Conservation (phyloP, 1,284 basidiomycete genomes). For the Cutaneotrichosporon mucoides region DNA sequence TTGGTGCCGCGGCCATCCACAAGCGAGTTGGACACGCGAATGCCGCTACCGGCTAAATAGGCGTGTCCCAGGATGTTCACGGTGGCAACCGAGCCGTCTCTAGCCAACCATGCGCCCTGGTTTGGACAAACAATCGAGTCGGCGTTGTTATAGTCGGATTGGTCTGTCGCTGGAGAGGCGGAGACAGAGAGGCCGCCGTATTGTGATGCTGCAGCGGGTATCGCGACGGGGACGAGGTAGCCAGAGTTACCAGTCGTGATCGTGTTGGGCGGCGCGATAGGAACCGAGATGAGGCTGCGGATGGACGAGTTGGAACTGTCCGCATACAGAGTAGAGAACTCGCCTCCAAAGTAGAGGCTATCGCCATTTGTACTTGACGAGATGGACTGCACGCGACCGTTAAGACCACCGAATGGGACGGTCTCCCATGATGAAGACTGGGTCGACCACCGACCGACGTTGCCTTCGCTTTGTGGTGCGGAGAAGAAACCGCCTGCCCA, state of each 20-base stretch:
- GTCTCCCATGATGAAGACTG: slow-evolving; percentile 59
- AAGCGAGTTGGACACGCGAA: slow-evolving; percentile 89
- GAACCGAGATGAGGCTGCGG: slow-evolving; percentile 55
- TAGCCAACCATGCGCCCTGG: slow-evolving; percentile 71
- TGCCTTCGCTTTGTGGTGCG: slow-evolving; percentile 51
- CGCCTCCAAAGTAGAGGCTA: slow-evolving; percentile 81
- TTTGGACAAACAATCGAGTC: slow-evolving; percentile 76
- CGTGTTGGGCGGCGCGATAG: slow-evolving; percentile 46
- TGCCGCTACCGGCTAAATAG: slow-evolving; percentile 58
- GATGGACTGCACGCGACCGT: slow-evolving; percentile 75
- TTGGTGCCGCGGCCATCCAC: slow-evolving; percentile 72
- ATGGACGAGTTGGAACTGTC: slow-evolving; percentile 62
- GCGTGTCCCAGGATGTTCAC: slow-evolving; percentile 72
- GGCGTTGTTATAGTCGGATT: slow-evolving; percentile 65
- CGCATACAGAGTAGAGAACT: slow-evolving; percentile 69
- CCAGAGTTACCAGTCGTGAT: slow-evolving; percentile 82
- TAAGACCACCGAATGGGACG: slow-evolving; percentile 75
- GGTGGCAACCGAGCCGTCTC: slow-evolving; percentile 63
- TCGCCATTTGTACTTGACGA: slow-evolving; percentile 64
- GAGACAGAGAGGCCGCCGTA: slow-evolving; percentile 53
- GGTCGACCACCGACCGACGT: slow-evolving; percentile 75
- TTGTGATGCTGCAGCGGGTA: slow-evolving; percentile 55
- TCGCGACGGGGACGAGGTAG: slow-evolving; percentile 80
- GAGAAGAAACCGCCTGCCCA: slow-evolving; percentile 82
- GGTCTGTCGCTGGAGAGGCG: slow-evolving; percentile 65